Base-by-base conservation (phyloP, 192 early-diverging fungal species). In the Rhizophagus prolifer region DNA sequence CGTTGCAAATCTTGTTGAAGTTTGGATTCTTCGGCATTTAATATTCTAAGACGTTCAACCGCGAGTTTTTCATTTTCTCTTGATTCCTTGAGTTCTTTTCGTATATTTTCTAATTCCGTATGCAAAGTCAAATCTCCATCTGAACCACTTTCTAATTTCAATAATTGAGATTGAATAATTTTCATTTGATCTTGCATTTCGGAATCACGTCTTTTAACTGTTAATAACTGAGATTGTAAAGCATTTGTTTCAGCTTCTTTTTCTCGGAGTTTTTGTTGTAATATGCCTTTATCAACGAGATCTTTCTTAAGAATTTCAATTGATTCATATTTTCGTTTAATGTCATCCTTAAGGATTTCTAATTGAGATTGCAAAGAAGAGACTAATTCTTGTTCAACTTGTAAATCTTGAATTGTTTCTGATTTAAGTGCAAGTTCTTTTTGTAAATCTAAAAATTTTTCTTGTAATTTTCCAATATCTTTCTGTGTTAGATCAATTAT, bases 291-390 rank as follows among this genome's bases (percentile, higher is more conserved):
- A 68, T 76, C 64, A 16, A 46, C 30, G 10, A 76, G 50, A 25
- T 67, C 64, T 67, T 38, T 26, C 38, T 76, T 76, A 25, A 68
- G 21, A 21, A 16, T 34, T 38, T 76, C 75, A 67, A 76, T 76
- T 38, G 65, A 36, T n/a, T 76, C 75, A 36, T 76, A 65, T 38
- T 76, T 76, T 47, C 61, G 46, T 36, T 67, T 25, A 67, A 67
- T 58, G 28, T 76, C 61, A 14, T 30, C 6, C 21, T 38, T 67
- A 9, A 76, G 23, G 38, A 25, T 65, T 36, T 67, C 65, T 31
- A 76, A 47, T 65, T 76, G 64, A 19, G 54, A 23, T 67, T 76
- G 75, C 13, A 76, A 9, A 1, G 47, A 12, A 38, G 19, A 4
- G 23, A 76, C 54, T 34, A 59, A 28, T 65, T 76, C 75, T 26